phyloP scores from a whole-genome alignment of 2,329 filamentous ascomycete species.

The Mycosphaerelloides madeirae region DNA sequence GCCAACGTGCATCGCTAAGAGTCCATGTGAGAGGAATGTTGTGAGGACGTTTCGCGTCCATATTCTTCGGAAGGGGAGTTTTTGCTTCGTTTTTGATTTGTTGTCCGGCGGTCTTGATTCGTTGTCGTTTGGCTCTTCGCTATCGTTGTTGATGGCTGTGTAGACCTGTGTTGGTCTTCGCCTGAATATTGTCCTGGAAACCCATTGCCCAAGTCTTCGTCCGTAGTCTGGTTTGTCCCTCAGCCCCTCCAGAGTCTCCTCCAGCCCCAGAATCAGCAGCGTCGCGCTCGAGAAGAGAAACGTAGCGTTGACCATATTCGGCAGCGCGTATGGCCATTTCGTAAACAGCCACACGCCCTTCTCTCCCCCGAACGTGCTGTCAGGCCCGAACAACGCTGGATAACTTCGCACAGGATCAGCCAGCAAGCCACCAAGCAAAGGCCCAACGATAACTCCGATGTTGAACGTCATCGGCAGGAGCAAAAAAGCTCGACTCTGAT shows the following conservation, averaged over 20 bases:
- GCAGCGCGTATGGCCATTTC: conserved; percentile 64
- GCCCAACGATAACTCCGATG: conserved; percentile 45
- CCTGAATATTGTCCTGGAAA: conserved; percentile 34
- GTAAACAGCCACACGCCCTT: conserved; percentile 58
- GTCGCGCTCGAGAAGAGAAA: conserved; percentile 55
- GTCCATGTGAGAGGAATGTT: conserved; percentile 41
- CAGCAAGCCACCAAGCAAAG: conserved; percentile 60
- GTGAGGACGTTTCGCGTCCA: conserved; percentile 44
- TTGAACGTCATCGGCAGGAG: conserved; percentile 67
- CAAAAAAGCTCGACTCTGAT: conserved; percentile 52
- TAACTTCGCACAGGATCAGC: conserved; percentile 62
- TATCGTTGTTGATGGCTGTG: conserved; percentile 31
- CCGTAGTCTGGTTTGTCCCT: conserved; percentile 40
- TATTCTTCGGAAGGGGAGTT: conserved; percentile 43
- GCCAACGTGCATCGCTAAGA: conserved; percentile 46
- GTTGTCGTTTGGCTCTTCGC: conserved; percentile 18
- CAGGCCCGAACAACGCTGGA: conserved; percentile 59
- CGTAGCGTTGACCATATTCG: conserved; percentile 61
- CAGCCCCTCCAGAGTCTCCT: conserved; percentile 51
- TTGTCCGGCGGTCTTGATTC: neutral
- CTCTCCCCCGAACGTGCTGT: conserved; percentile 52
- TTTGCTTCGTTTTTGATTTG: conserved; percentile 23
- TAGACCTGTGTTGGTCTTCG: conserved; percentile 17
- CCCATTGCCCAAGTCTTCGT: conserved; percentile 36
- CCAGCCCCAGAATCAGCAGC: conserved; percentile 58